Evolutionary conservation across 345 rosid genomes (phyloP).

Genomic region (Salix udensis): DNA sequence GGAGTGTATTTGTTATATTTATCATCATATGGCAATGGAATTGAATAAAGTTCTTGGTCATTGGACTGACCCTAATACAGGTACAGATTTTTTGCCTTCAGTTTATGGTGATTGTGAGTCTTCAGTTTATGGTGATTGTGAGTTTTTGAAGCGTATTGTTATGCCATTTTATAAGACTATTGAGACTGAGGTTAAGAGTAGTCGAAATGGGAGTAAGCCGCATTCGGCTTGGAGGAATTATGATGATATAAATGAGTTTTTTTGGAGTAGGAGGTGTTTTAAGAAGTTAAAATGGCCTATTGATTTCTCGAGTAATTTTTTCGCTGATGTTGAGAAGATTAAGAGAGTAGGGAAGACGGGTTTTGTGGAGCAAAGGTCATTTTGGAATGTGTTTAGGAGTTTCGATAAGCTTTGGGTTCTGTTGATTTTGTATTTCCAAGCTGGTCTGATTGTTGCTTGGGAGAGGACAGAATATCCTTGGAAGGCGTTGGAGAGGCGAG

Average conservation of each 20-base stretch:
- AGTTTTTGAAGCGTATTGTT: slow-evolving; percentile 52
- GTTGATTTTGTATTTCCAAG: slow-evolving; percentile 71
- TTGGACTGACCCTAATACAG: slow-evolving; percentile 45
- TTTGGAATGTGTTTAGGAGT: slow-evolving; percentile 76
- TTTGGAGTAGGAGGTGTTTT: slow-evolving; percentile 88
- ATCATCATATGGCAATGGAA: slow-evolving; percentile 58
- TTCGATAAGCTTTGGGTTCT: slow-evolving; percentile 77
- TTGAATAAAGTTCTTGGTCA: slow-evolving; percentile 39
- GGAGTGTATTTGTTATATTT: slow-evolving; percentile 55
- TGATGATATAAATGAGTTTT: slow-evolving; percentile 82
- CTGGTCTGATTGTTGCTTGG: slow-evolving; percentile 78
- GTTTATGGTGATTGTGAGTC: slow-evolving; percentile 45
- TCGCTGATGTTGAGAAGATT: slow-evolving; percentile 30
- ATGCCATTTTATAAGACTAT: slow-evolving; percentile 67
- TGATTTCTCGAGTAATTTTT: slow-evolving; percentile 46
- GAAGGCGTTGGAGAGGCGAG: slow-evolving; percentile 51
- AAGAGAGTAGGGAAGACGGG: slow-evolving; percentile 74
- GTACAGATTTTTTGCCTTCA: slow-evolving; percentile 51
- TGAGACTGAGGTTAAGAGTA: slow-evolving; percentile 49
- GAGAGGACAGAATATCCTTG: slow-evolving; percentile 34
- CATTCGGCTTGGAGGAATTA: slow-evolving; percentile 93
- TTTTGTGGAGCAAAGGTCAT: slow-evolving; percentile 86
- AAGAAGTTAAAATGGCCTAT: slow-evolving; percentile 68
- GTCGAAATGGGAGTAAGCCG: slow-evolving; percentile 66
- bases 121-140: slow-evolving; percentile 43